A percentile compares a stretch with the other conserved stretches of the same genome.
phyloP scores from a whole-genome alignment of 371 early-diverging fungal genomes.

The Vavraia culicis region DNA sequence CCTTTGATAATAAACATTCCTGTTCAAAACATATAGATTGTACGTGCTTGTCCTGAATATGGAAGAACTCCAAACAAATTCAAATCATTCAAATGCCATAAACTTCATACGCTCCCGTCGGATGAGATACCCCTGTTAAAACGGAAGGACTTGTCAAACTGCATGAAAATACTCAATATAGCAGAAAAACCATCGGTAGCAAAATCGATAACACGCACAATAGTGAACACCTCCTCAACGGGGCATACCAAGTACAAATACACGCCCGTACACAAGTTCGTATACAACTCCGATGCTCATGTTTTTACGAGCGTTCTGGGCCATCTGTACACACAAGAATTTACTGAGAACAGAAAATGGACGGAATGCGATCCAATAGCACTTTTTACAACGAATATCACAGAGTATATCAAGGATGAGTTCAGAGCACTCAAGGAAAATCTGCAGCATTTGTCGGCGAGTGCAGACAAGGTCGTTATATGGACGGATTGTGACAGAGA shows the following conservation, averaged over 20 bases:
- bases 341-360: slow-evolving; percentile 35
- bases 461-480: slow-evolving; percentile 56
- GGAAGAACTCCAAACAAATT: no score
- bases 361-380: slow-evolving; percentile 29
- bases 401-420: slow-evolving; percentile 48
- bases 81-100: no score
- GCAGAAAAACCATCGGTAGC: slow-evolving; percentile 94
- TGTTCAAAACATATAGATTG: no score
- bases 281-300: slow-evolving; percentile 4
- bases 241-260: slow-evolving; percentile 31
- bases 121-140: no score
- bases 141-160: not conserved
- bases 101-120: no score
- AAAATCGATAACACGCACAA: slow-evolving; percentile 58
- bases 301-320: slow-evolving; percentile 44
- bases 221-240: slow-evolving; percentile 31
- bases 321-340: slow-evolving; percentile 37
- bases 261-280: slow-evolving; percentile 35
- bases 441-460: slow-evolving; percentile 49
- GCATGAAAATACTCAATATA: slow-evolving; percentile 47
- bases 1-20: no score
- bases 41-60: no score
- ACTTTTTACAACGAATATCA: slow-evolving; percentile 41
- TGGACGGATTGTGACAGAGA: slow-evolving; percentile 99
- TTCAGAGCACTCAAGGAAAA: slow-evolving; percentile 45